A percentile compares a stretch with the other conserved stretches of the same genome.
Conservation (phyloP, 805 yeast genomes). For the Pichia cabralensis region DNA sequence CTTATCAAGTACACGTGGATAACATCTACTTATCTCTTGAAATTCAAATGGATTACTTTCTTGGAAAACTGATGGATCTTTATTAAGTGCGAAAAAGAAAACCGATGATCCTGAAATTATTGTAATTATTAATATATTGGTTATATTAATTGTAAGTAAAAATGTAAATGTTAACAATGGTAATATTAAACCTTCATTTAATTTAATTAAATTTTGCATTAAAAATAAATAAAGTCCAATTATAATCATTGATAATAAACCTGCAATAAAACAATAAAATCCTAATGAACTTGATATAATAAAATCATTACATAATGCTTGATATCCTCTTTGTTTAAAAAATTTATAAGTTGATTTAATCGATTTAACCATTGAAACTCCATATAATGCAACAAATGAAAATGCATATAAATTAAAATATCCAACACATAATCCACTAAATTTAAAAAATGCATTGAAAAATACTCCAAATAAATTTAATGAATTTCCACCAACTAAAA, state of each 20-base stretch:
- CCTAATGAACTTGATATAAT: slow-evolving; percentile 66
- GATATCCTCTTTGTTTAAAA: slow-evolving; percentile 68
- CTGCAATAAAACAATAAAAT: slow-evolving; percentile 61
- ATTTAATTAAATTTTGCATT: slow-evolving; percentile 59
- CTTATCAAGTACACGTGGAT: slow-evolving; percentile 15
- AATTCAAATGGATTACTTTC: slow-evolving; percentile 53
- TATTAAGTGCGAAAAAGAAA: slow-evolving; percentile 73
- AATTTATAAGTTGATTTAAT: slow-evolving; percentile 72
- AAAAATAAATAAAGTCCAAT: slow-evolving; percentile 57
- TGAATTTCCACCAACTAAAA: slow-evolving; percentile 1
- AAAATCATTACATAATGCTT: slow-evolving; percentile 76
- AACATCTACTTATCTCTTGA: slow-evolving; percentile 17
- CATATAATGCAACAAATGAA: slow-evolving; percentile 82
- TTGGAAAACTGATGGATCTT: slow-evolving; percentile 76
- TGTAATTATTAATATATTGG: slow-evolving; percentile 58
- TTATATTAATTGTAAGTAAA: slow-evolving; percentile 61
- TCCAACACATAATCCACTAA: slow-evolving; percentile 8
- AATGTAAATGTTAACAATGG: slow-evolving; percentile 26
- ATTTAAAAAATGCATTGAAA: not conserved
- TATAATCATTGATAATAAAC: slow-evolving; percentile 33
- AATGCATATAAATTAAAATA: slow-evolving; percentile 75
- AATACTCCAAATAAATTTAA: slow-evolving; percentile 7
- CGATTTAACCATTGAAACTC: slow-evolving; percentile 59
- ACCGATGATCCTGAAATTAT: slow-evolving; percentile 75
- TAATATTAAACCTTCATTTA: slow-evolving; percentile 42